Base-by-base conservation (phyloP, 202 grass and related monocot species). In the Sporobolus alterniflorus region DNA sequence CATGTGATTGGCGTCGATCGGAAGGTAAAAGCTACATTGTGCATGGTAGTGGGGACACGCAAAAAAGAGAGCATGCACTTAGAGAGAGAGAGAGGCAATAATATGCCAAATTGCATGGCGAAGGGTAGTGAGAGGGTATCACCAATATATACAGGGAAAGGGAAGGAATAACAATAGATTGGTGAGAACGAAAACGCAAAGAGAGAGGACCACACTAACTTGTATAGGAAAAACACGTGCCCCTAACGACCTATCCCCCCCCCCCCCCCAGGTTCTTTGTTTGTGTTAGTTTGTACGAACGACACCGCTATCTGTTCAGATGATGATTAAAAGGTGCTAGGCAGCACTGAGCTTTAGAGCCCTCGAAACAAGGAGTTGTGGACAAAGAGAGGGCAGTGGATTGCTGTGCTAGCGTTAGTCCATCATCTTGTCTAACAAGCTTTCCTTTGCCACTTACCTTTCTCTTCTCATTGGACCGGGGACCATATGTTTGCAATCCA, bases 1-100 rank as follows among this genome's bases (percentile, higher is more conserved):
- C 76, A 48, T 82, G 92, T 92, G 83, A 94, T 91, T 94, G 83
- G 80, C 61, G 77, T 87, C 55, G 39, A 72, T 86, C 52, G 29
- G 24, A 55, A 80, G 57, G 28, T 48, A 51, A 54, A 84, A 32
- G 33, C n/a, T 28, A 60, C 69, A 79, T 52, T 87, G 82, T 94
- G 80, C 92, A 94, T 92, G 83, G 80, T 61, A 71, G 83, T 74
- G 79, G 86, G 82, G 74, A 46, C 86, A 87, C 76, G 67, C 44
- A 14, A 76, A 71, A 73, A 87, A 88, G 8, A 39, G 8, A 21
- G 55, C 55, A 76, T 75, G 57, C 65, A 69, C 28, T 30, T 62
- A 73, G 71, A 52, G 66, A 66, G 32, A 63, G 67, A 21, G 77
- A 71, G 80, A 75, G 81, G 75, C 63, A 79, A 80, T 89, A 48